Base-by-base conservation (phyloP, 225 moss, liverwort and hornwort species). In the Climacium dendroides region DNA sequence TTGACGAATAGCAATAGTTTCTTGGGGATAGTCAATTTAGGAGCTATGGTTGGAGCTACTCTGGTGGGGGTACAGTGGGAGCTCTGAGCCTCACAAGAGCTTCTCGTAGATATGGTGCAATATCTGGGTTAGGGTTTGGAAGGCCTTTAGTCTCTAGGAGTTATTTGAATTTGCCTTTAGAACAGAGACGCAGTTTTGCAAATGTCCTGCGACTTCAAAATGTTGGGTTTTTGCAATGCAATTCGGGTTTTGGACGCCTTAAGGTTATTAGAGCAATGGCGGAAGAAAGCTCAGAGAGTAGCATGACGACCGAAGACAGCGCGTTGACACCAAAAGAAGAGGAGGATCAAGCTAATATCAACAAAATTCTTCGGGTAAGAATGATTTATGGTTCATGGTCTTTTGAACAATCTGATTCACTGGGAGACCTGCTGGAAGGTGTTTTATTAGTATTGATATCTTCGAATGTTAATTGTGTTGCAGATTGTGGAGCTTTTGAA, bases 401-500 rank as follows among this genome's bases (percentile, higher is more conserved):
- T 52, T 58, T 59, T 41, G 65, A 54, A 45, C 41, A 72, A 71
- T 74, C 41, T 59, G 66, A 80, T 80, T 83, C 45, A 28, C 67
- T 28, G 23, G 35, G 19, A n/a, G 35, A n/a, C 29, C 22, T 67
- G 28, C 47, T 81, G 58, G 66, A 57, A 67, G 86, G 77, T 63
- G 17, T 67, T 48, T n/a, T n/a, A n/a, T n/a, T 61, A 8, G 34
- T n/a, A 65, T 35, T 83, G 39, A 72, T 57, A 77, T 55, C 28
- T 67, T 62, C 45, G 84, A 78, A 47, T 53, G 63, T 35, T 32
- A 20, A 55, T 24, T 79, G 62, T 79, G 54, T 82, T 86, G 87
- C 95, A 98, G 98, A 92, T 98, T 85, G 86, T 99, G 92, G 96
- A 97, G 34, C 93, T 99, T 77, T 91, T 99, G 83, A 95, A 94